These are phyloP conservation scores for Globisporangium carolinianum DNA, from an alignment of 352 stramenopile genomes.

Conservation along the genomic window DNA sequence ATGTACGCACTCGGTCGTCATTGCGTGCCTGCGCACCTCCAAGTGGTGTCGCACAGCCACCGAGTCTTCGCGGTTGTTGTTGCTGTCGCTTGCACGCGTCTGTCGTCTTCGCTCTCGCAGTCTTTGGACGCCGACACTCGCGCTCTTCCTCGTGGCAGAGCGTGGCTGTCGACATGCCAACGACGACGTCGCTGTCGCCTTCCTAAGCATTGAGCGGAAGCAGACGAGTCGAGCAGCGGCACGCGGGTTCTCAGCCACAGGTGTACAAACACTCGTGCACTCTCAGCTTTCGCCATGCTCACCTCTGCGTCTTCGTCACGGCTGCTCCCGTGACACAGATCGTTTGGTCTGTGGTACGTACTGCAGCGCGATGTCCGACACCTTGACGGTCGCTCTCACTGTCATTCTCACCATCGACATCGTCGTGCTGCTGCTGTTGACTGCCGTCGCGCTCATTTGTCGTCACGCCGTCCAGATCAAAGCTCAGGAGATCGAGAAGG, in stretches of 20 bases:
- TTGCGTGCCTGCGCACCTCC: conserved; percentile 11
- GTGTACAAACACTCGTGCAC: background rate
- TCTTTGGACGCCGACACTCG: background rate
- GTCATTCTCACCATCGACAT: conserved; percentile 1
- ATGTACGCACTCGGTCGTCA: no score
- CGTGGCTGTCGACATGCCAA: background rate
- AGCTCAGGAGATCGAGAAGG: background rate
- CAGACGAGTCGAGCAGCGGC: no score
- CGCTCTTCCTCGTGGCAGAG: background rate
- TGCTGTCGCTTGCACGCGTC: conserved; percentile 6
- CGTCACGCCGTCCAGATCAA: background rate
- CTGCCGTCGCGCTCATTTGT: background rate
- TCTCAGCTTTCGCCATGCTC: background rate
- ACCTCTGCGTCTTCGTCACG: conserved; percentile 17
- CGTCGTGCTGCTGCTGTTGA: background rate
- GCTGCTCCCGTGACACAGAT: conserved; percentile 23
- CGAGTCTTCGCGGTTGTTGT: conserved; percentile 23
- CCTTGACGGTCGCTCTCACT: background rate
- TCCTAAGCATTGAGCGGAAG: no score
- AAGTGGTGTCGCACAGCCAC: conserved; percentile 8
- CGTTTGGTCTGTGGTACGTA: conserved; percentile 11
- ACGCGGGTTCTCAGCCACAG: no score
- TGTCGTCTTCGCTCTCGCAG: background rate
- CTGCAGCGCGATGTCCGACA: background rate
- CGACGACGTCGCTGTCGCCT: no score